Evolutionary conservation across 208 protist species (phyloP).

Genomic region (Trypanosoma congolense): DNA sequence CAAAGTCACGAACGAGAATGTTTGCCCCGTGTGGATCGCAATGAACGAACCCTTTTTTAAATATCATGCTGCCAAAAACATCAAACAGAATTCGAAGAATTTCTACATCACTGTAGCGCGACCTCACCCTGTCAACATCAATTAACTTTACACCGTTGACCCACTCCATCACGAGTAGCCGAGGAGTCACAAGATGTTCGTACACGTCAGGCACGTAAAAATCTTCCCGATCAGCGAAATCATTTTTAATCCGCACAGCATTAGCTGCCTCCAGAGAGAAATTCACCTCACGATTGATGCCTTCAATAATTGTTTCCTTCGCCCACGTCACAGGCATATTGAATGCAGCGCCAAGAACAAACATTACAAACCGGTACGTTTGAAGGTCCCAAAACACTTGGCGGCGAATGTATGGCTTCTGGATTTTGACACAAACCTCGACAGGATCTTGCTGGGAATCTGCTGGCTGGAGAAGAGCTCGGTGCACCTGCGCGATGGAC

Average conservation of each 20-base stretch:
- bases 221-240: slow-evolving; percentile 32
- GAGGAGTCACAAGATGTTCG: slow-evolving; percentile 41
- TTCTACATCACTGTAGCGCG: slow-evolving; percentile 36
- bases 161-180: slow-evolving; percentile 92
- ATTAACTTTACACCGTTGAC: slow-evolving; percentile 77
- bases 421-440: slow-evolving; percentile 93
- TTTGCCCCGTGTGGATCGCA: slow-evolving; percentile 92
- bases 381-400: slow-evolving; percentile 84
- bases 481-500: slow-evolving; percentile 93
- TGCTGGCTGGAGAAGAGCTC: slow-evolving; percentile 41
- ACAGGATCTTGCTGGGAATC: slow-evolving; percentile 13
- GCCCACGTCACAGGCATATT: slow-evolving; percentile 72
- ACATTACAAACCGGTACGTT: slow-evolving; percentile 65
- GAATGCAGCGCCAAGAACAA: slow-evolving; percentile 59
- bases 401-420: slow-evolving; percentile 73
- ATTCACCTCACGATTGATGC: slow-evolving; percentile 73
- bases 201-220: slow-evolving; percentile 71
- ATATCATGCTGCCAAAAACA: slow-evolving; percentile 91
- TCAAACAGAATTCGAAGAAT: slow-evolving; percentile 77
- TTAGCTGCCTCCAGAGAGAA: slow-evolving; percentile 82
- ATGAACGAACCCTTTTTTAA: slow-evolving; percentile 92
- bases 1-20: slow-evolving; percentile 87
- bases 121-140: slow-evolving; percentile 52
- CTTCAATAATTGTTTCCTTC: slow-evolving; percentile 58
- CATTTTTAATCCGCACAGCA: slow-evolving; percentile 34